Percentiles rank a stretch among this genome's conserved stretches.
These are phyloP conservation scores for Cryptosporidium viatorum DNA, from an alignment of 169 alveolate species.

Conservation along the genomic window DNA sequence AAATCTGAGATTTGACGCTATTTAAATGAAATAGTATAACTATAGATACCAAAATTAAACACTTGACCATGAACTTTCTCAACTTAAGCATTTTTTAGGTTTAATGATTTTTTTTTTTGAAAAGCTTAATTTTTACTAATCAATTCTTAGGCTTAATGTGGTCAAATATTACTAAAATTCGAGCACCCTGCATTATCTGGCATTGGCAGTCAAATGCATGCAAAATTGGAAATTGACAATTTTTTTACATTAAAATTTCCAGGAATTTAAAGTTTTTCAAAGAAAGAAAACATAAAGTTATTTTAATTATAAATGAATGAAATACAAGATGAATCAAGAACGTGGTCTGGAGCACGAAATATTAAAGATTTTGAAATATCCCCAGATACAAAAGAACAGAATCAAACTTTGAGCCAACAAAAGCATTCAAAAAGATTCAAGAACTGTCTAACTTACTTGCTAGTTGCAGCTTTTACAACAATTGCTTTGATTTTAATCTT, in stretches of 20 bases:
- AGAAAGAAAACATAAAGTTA: background rate
- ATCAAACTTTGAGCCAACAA: background rate
- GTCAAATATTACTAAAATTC: background rate
- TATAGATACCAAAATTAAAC: background rate
- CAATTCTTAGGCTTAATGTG: background rate
- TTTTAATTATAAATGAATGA: background rate
- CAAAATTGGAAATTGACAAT: background rate
- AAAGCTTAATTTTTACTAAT: too few relatives aligned
- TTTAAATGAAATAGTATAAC: background rate
- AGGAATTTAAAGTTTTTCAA: background rate
- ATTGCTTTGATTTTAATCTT: slow-evolving; percentile 19
- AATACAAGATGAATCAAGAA: background rate
- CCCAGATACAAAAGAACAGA: background rate
- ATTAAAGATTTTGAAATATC: slow-evolving; percentile 2
- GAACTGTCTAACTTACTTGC: slow-evolving; percentile 2
- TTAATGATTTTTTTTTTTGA: background rate
- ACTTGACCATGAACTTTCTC: background rate
- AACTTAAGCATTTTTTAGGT: background rate
- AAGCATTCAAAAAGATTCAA: background rate
- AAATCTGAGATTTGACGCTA: slow-evolving; percentile 11
- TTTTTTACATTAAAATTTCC: background rate
- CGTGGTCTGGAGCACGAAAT: slow-evolving; percentile 29
- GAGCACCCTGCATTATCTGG: background rate
- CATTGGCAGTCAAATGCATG: background rate
- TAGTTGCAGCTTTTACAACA: slow-evolving; percentile 1